Evolutionary conservation across 805 yeast genomes (phyloP), one percentile per base, ranked within the genome.

Genomic region (Saturnispora galanensis): DNA sequence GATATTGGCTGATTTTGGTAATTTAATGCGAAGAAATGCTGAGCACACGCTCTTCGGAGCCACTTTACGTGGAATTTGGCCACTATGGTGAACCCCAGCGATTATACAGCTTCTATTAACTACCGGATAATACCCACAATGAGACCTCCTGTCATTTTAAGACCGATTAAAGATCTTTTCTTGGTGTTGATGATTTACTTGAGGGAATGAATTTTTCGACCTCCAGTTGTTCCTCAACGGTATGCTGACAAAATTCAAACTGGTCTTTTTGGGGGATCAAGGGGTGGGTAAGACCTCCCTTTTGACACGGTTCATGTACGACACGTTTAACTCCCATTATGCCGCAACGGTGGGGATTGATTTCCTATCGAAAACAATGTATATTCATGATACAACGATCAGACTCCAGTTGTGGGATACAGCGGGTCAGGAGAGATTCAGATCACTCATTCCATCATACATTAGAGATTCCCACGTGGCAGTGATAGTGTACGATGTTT

Each of bases 391-490:
- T 63, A 88, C 90, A 53, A 93, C 98, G 3, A 85, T 93, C 35
- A 74, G 98, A 56, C 72, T 93, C 50, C 98, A 93, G 66, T 68
- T 93, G 47, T 93, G 98, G 97, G 97, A 89, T 62, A 89, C 97
- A 4, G 96, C 96, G 1, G 96, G 97, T 12, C 97, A 89, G 65
- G 98, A 93, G 63, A 69, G 98, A 55, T 93, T 93, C 69, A 73
- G 97, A 58, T 84, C 95, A 13, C 74, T 93, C 60, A 90, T 93
- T 46, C 98, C 98, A 3, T 83, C 95, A 10, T 93, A 93, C 59
- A 93, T 93, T 48, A 74, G 98, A 54, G 98, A 93, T 63, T 84
- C 94, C 12, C 88, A 89, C 56, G 97, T 93, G n/a, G 97, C 98
- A 0, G 94, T 93, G 39, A 81, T 93, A 26, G 96, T 94, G 17